Evolutionary conservation across 1,139 yeast species (phyloP).

Genomic region (Zygosaccharomyces pseudobailii): DNA sequence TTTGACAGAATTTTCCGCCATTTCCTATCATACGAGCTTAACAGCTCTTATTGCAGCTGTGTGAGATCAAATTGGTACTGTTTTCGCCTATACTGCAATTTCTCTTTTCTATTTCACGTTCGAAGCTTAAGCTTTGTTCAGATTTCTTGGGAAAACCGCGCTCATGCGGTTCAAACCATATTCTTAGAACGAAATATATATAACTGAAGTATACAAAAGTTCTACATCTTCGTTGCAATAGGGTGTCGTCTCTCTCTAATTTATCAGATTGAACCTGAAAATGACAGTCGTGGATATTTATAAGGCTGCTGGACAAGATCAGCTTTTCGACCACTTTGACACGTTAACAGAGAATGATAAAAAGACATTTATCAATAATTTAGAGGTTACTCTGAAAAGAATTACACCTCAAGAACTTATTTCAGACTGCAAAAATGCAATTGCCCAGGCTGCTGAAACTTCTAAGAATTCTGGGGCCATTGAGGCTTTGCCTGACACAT

Average conservation of each 20-base stretch:
- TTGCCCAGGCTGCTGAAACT: constrained; percentile 15
- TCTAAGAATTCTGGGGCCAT: constrained; percentile 11
- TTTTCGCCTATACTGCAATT: too few relatives aligned
- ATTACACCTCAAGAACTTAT: constrained; percentile 20
- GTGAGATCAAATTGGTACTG: not conserved
- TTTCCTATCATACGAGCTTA: not conserved
- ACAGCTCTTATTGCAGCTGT: not conserved
- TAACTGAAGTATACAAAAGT: too few relatives aligned
- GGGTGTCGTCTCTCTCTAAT: not conserved
- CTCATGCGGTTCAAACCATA: not conserved
- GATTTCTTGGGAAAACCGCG: not conserved
- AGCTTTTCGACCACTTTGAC: constrained; percentile 27
- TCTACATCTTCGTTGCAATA: too few relatives aligned
- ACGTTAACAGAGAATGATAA: constrained; percentile 16
- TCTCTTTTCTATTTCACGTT: too few relatives aligned
- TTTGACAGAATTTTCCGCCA: constrained; percentile 23
- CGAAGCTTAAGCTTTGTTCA: too few relatives aligned
- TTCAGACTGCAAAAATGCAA: constrained; percentile 26
- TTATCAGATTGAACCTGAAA: not conserved
- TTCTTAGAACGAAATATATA: not conserved
- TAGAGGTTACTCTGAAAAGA: constrained; percentile 19
- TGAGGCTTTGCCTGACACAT: constrained; percentile 29
- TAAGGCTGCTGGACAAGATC: constrained; percentile 26
- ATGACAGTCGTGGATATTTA: constrained; percentile 19
- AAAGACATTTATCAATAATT: constrained; percentile 15